Conservation (phyloP, 2,329 filamentous ascomycete genomes). For the Ophiostoma ips region DNA sequence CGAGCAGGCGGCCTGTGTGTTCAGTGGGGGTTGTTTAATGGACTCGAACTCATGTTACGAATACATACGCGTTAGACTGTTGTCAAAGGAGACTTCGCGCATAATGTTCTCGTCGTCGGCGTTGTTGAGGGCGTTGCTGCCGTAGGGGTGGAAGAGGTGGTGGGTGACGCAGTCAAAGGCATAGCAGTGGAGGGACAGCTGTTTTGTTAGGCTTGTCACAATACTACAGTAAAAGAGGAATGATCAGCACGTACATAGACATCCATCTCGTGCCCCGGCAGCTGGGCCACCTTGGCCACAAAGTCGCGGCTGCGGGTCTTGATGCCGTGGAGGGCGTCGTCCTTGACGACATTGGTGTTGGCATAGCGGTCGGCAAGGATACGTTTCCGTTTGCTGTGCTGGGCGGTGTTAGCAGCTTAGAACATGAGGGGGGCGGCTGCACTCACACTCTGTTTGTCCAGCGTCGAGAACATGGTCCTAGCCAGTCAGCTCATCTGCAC, state of each 20-base stretch:
- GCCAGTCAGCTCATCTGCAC: conserved; percentile 13
- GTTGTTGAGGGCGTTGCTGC: conserved; percentile 42
- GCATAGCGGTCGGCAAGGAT: conserved; percentile 52
- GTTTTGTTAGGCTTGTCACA: conserved; percentile 24
- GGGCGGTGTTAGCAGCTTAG: conserved; percentile 14
- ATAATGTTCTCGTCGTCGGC: conserved; percentile 48
- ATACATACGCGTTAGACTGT: conserved; percentile 42
- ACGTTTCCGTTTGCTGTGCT: conserved; percentile 47
- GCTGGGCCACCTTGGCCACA: conserved; percentile 33
- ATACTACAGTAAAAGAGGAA: background rate
- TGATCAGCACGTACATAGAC: background rate
- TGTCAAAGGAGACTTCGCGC: conserved; percentile 52
- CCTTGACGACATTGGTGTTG: conserved; percentile 49
- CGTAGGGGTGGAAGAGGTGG: conserved; percentile 53
- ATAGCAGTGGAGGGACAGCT: conserved; percentile 45
- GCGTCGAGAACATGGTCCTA: conserved; percentile 44
- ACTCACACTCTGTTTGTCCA: conserved; percentile 28
- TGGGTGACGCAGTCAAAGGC: conserved; percentile 55
- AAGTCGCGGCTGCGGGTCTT: conserved; percentile 41
- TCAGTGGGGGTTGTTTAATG: conserved; percentile 3
- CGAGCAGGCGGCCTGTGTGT: conserved; percentile 35
- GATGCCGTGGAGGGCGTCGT: conserved; percentile 40
- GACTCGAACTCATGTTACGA: too few species aligned
- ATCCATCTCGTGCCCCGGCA: conserved; percentile 34
- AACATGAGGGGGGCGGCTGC: too few species aligned